phyloP scores from a whole-genome alignment of 2,329 filamentous ascomycete species.

The Diaporthe sp. region DNA sequence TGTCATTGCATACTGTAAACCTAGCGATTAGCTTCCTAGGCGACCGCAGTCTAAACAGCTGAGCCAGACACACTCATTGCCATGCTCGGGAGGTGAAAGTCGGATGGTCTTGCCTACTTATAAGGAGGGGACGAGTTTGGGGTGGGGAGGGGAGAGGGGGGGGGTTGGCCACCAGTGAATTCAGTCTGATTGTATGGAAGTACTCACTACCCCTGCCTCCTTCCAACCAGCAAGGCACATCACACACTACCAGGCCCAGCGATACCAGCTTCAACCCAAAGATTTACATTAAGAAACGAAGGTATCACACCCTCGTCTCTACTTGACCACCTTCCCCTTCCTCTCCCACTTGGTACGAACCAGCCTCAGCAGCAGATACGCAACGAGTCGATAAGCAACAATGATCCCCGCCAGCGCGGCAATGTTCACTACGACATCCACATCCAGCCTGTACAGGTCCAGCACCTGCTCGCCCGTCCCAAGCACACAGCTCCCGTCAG shows the following conservation, averaged over 20 bases:
- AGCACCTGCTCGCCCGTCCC: constrained; percentile 77
- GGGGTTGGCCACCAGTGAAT: not conserved
- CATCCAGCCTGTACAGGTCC: constrained; percentile 75
- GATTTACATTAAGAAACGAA: not conserved
- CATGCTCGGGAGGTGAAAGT: not conserved
- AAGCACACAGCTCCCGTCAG: constrained; percentile 74
- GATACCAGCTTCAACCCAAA: not conserved
- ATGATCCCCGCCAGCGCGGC: constrained; percentile 73
- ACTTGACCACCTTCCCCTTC: constrained; percentile 28
- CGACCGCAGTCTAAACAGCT: not conserved
- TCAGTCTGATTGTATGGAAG: not conserved
- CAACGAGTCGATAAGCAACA: constrained; percentile 75
- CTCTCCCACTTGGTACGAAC: constrained; percentile 67
- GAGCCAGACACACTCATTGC: not conserved
- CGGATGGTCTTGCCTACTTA: not conserved
- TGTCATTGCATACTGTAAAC: too few species aligned
- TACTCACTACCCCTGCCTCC: not conserved
- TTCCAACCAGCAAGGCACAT: not conserved
- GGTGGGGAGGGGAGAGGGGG: not conserved
- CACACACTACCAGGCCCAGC: not conserved
- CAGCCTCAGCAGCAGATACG: constrained; percentile 69
- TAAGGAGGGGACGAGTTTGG: not conserved
- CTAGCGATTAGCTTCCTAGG: too few species aligned
- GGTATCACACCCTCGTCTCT: not conserved
- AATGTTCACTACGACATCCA: constrained; percentile 71